Evolutionary conservation across 805 yeast genomes (phyloP).

Genomic region (Candida golubevii): DNA sequence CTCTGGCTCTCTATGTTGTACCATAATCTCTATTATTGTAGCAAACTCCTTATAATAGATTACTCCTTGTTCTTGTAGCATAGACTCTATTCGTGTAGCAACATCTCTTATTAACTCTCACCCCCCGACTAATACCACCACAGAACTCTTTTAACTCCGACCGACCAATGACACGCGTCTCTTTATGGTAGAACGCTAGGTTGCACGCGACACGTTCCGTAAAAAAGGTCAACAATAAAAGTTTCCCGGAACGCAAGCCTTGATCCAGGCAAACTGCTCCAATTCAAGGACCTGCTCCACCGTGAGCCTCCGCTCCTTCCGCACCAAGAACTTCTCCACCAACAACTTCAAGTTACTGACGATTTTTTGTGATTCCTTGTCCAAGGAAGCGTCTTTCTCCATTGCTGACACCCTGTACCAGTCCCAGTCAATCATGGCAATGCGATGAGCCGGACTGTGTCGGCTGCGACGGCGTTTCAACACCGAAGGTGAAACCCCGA

Average conservation of each 20-base stretch:
- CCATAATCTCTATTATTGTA: too few relatives aligned
- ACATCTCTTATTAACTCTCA: too few relatives aligned
- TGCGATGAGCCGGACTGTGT: slow-evolving; percentile 74
- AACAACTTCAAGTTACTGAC: slow-evolving; percentile 21
- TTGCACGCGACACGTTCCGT: too few relatives aligned
- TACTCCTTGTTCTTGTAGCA: too few relatives aligned
- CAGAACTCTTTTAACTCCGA: too few relatives aligned
- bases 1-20: too few relatives aligned
- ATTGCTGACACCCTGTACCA: slow-evolving; percentile 51
- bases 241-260: slow-evolving; percentile 15
- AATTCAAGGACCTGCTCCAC: slow-evolving; percentile 17
- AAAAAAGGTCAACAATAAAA: slow-evolving; percentile 2
- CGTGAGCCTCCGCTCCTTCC: slow-evolving; percentile 32
- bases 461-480: slow-evolving; percentile 39
- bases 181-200: too few relatives aligned
- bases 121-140: too few relatives aligned
- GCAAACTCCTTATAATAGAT: too few relatives aligned
- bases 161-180: too few relatives aligned
- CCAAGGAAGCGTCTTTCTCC: slow-evolving; percentile 6
- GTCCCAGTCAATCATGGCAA: slow-evolving; percentile 88
- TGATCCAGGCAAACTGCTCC: slow-evolving; percentile 25
- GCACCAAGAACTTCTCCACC: slow-evolving; percentile 32
- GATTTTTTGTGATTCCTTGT: slow-evolving; percentile 7
- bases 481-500: slow-evolving; percentile 38
- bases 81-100: too few relatives aligned